phyloP scores from a whole-genome alignment of 352 stramenopile genomes.

The Plasmopara muralis region DNA sequence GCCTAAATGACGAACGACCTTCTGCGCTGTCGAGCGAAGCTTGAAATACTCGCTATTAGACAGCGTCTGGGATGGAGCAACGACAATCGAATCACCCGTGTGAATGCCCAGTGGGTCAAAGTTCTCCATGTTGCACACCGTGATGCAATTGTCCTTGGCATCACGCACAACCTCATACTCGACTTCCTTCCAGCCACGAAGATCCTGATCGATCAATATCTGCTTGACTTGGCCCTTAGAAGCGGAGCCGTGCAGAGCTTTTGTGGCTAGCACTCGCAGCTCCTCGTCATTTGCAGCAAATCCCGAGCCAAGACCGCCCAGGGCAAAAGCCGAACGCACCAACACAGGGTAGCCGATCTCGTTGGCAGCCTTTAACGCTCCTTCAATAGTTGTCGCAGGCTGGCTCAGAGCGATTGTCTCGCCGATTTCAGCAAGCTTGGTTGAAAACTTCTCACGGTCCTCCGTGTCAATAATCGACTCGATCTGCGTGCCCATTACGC shows the following conservation, averaged over 20 bases:
- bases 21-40: conserved; percentile 94
- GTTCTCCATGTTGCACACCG: conserved; percentile 99
- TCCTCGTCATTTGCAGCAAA: conserved; percentile 89
- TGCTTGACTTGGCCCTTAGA: conserved; percentile 96
- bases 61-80: conserved; percentile 96
- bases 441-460: conserved; percentile 92
- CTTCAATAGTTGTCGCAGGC: conserved; percentile 85
- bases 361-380: conserved; percentile 86
- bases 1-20: conserved; percentile 94
- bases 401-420: conserved; percentile 90
- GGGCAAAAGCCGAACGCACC: conserved; percentile 91
- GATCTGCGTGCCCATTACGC: conserved; percentile 92
- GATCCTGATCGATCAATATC: conserved; percentile 95
- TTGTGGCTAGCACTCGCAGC: conserved; percentile 82
- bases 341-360: conserved; percentile 94
- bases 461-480: conserved; percentile 91
- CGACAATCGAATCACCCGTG: conserved; percentile 97
- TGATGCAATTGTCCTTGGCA: conserved; percentile 95
- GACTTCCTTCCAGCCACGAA: conserved; percentile 98
- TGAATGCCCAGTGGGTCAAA: conserved; percentile 97
- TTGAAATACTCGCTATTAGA: conserved; percentile 97
- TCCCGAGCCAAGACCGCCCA: conserved; percentile 89
- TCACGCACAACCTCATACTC: conserved; percentile 98
- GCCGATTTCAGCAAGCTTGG: conserved; percentile 91
- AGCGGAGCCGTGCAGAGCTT: conserved; percentile 87